Conservation (phyloP, 2,329 filamentous ascomycete genomes). For the Pseudogymnoascus sp. region DNA sequence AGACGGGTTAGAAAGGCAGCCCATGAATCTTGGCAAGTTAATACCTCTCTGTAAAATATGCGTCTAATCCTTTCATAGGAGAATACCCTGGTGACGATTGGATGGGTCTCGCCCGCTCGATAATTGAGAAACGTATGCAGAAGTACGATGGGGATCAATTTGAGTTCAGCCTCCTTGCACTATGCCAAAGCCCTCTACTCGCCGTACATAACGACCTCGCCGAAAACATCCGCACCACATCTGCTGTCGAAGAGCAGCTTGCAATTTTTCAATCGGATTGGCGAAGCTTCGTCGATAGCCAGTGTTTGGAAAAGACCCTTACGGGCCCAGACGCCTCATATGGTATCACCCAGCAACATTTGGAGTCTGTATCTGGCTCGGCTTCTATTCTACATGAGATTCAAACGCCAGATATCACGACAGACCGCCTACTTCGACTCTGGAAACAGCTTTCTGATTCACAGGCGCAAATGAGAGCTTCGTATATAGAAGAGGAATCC, state of each 20-base stretch:
- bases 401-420: conserved; percentile 14
- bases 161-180: conserved; percentile 69
- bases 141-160: conserved; percentile 57
- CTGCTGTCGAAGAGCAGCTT: conserved; percentile 34
- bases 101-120: conserved; percentile 55
- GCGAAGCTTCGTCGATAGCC: conserved; percentile 29
- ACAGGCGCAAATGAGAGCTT: conserved; percentile 35
- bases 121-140: conserved; percentile 61
- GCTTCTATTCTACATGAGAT: conserved; percentile 12
- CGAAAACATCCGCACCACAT: conserved; percentile 34
- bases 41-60: conserved; percentile 12
- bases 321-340: conserved; percentile 15
- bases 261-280: conserved; percentile 35
- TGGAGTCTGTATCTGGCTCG: conserved; percentile 14
- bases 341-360: conserved; percentile 17
- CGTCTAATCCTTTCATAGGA: conserved; percentile 18
- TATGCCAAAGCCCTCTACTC: conserved; percentile 59
- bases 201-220: conserved; percentile 32
- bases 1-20: conserved; percentile 71
- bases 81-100: conserved; percentile 45
- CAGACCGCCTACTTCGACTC: conserved; percentile 29
- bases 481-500: conserved; percentile 43
- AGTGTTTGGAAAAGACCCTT: conserved; percentile 2
- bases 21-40: conserved; percentile 52
- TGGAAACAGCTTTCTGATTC: conserved; percentile 35